Evolutionary conservation across 352 stramenopile species (phyloP).

Genomic region (Phytophthora cajani): DNA sequence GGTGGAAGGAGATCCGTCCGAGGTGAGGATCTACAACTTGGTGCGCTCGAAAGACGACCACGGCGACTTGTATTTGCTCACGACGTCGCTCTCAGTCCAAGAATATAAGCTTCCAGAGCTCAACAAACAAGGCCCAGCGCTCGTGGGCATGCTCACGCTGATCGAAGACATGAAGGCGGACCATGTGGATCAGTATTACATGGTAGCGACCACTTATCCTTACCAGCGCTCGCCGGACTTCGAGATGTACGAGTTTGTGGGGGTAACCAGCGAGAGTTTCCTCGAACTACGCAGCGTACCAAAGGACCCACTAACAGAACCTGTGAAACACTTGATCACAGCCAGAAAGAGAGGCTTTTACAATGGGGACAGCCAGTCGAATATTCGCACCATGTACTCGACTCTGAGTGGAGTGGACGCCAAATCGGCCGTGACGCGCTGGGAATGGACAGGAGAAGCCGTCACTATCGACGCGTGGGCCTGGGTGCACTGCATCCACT

Average conservation of each 20-base stretch:
- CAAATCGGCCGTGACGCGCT: slow-evolving; percentile 3
- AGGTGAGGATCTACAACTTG: slow-evolving; percentile 28
- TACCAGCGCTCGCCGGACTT: slow-evolving; percentile 35
- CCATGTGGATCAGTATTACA: slow-evolving; percentile 20
- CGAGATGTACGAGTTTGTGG: slow-evolving; percentile 26
- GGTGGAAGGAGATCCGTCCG: slow-evolving; percentile 1
- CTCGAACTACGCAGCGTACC: slow-evolving; percentile 26
- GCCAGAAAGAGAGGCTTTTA: slow-evolving; percentile 35
- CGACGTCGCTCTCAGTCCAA: slow-evolving; percentile 27
- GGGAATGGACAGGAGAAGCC: slow-evolving; percentile 23
- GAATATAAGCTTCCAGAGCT: slow-evolving; percentile 23
- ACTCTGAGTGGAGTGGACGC: neutral
- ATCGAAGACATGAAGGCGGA: slow-evolving; percentile 23
- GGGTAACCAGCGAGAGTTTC: slow-evolving; percentile 15
- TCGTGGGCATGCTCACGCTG: slow-evolving; percentile 25
- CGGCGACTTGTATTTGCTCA: slow-evolving; percentile 18
- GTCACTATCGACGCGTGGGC: slow-evolving; percentile 32
- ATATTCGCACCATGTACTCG: slow-evolving; percentile 25
- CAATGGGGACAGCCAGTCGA: slow-evolving; percentile 33
- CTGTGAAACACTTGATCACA: slow-evolving; percentile 33
- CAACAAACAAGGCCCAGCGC: slow-evolving; percentile 19
- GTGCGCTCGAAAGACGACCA: slow-evolving; percentile 11
- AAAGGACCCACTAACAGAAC: neutral
- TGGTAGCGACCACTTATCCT: slow-evolving; percentile 33
- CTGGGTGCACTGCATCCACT: slow-evolving; percentile 43